Evolutionary conservation across 495 filamentous ascomycete genomes (phyloP).

Genomic region (Talaromyces borbonicus): DNA sequence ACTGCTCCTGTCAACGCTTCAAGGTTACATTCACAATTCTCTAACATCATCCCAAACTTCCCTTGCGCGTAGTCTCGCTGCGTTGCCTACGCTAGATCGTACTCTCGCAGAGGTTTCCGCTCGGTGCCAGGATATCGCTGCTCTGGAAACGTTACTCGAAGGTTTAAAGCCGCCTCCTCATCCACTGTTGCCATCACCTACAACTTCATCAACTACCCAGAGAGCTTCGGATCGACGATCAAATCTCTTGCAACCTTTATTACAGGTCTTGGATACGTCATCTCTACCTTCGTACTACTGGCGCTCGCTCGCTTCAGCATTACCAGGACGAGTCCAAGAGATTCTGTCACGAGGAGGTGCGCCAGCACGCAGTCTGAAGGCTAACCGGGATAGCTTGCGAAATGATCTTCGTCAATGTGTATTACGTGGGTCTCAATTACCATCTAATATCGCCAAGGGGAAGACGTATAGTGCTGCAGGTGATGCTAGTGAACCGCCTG

Average conservation of each 20-base stretch:
- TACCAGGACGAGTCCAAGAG: conserved; percentile 71
- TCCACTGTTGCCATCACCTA: conserved; percentile 40
- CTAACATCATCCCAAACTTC: conserved; percentile 65
- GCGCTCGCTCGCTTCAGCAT: conserved; percentile 69
- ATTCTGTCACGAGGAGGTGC: conserved; percentile 73
- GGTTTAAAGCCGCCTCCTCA: conserved; percentile 55
- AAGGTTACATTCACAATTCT: conserved; percentile 67
- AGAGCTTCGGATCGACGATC: conserved; percentile 3
- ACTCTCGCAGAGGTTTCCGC: conserved; percentile 72
- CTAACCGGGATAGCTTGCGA: conserved; percentile 63
- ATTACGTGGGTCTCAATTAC: conserved; percentile 56
- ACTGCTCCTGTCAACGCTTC: conserved; percentile 64
- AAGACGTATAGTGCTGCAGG: conserved; percentile 21
- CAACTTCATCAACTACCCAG: conserved; percentile 5
- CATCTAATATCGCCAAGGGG: conserved; percentile 24
- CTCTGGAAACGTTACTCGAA: conserved; percentile 69
- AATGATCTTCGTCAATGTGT: conserved; percentile 79
- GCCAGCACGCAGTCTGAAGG: conserved; percentile 67
- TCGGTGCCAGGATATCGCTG: conserved; percentile 82
- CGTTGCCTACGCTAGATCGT: conserved; percentile 72
- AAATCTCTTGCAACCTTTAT: conserved; percentile 61
- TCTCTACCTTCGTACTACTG: conserved; percentile 88
- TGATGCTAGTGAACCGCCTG: conserved; percentile 26
- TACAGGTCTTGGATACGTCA: conserved; percentile 73
- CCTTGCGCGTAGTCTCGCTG: conserved; percentile 62